Percentiles rank a stretch among this genome's conserved stretches.
phyloP scores from a whole-genome alignment of 2,329 filamentous ascomycete genomes.

The Laburnicola sp. region DNA sequence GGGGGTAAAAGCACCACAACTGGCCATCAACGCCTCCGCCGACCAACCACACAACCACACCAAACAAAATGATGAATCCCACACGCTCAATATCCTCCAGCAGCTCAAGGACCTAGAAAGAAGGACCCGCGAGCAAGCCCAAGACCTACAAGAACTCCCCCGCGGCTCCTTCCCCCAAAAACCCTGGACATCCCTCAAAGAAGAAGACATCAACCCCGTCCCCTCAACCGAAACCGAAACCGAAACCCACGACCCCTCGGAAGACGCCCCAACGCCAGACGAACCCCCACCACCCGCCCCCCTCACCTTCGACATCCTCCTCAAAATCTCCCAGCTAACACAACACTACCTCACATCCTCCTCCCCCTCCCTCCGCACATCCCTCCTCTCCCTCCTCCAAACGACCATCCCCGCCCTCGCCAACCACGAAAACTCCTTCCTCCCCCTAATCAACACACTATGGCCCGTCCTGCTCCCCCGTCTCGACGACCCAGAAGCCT shows the following conservation, averaged over 20 bases:
- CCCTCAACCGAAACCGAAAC: slow-evolving; percentile 39
- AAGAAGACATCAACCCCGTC: slow-evolving; percentile 39
- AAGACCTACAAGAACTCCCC: slow-evolving; percentile 26
- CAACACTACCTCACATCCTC: slow-evolving; percentile 90
- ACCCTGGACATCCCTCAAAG: slow-evolving; percentile 42
- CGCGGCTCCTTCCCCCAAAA: slow-evolving; percentile 30
- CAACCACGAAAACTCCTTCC: slow-evolving; percentile 76
- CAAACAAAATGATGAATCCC: slow-evolving; percentile 9
- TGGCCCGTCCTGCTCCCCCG: slow-evolving; percentile 81
- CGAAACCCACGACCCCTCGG: slow-evolving; percentile 26
- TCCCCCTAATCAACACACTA: slow-evolving; percentile 85
- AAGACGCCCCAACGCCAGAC: slow-evolving; percentile 61
- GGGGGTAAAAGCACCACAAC: slow-evolving; percentile 63
- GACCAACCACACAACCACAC: background rate
- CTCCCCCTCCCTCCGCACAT: slow-evolving; percentile 75
- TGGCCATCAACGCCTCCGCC: slow-evolving; percentile 42
- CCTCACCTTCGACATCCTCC: slow-evolving; percentile 77
- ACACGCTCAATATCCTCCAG: slow-evolving; percentile 26
- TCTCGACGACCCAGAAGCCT: slow-evolving; percentile 67
- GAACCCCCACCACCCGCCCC: slow-evolving; percentile 67
- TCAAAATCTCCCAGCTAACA: slow-evolving; percentile 79
- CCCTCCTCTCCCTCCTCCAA: slow-evolving; percentile 74
- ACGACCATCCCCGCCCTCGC: slow-evolving; percentile 74
- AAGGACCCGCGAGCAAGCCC: slow-evolving; percentile 27
- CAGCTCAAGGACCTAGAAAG: slow-evolving; percentile 43